Evolutionary conservation across 192 early-diverging fungal genomes (phyloP).

Genomic region (Linnemannia zychae): DNA sequence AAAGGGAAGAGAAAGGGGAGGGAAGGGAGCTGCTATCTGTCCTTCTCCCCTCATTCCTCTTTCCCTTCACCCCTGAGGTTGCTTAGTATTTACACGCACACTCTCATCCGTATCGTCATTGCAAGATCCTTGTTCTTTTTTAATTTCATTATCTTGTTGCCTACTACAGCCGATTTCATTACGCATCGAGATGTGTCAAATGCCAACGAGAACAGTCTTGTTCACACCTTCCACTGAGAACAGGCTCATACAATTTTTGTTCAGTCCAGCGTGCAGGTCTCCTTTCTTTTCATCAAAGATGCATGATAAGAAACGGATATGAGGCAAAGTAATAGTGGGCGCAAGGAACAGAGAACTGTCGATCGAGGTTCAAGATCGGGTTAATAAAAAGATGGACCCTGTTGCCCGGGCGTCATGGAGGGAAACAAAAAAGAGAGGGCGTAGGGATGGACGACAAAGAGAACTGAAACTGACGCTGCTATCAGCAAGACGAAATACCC

Average conservation of each 20-base stretch:
- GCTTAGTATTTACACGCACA: neutral
- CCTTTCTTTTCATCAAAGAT: neutral
- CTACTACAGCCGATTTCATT: neutral
- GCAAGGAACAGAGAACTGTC: neutral
- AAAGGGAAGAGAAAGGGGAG: neutral
- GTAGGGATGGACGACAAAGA: neutral
- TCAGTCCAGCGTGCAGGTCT: neutral
- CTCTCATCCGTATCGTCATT: constrained; percentile 5
- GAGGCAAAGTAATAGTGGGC: neutral
- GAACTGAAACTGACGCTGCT: neutral
- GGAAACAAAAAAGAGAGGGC: neutral
- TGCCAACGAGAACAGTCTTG: neutral
- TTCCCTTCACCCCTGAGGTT: neutral
- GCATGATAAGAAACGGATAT: neutral
- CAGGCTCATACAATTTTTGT: neutral
- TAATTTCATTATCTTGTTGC: neutral
- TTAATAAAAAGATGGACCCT: neutral
- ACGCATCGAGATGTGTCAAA: neutral
- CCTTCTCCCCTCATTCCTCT: neutral
- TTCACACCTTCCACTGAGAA: neutral
- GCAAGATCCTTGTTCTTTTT: neutral
- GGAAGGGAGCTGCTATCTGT: neutral
- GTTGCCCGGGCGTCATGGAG: neutral
- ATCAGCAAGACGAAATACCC: neutral
- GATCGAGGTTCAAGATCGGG: neutral